Percentiles rank a stretch among this genome's conserved stretches.
These are phyloP conservation scores for Cyberlindnera euphorbiae DNA, from an alignment of 805 yeast species.

Conservation along the genomic window DNA sequence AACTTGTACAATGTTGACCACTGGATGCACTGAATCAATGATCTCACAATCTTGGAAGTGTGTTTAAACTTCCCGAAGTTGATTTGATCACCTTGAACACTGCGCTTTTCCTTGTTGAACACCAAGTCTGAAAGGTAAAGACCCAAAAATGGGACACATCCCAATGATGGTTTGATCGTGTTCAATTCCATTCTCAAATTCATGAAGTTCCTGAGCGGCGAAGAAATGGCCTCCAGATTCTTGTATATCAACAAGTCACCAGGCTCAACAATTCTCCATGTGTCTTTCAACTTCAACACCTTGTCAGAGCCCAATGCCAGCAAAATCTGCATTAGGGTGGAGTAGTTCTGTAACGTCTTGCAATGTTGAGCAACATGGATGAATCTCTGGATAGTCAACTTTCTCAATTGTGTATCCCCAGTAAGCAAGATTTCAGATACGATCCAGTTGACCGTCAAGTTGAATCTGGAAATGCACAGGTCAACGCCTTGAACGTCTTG, in stretches of 20 bases:
- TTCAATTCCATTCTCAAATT: conserved; percentile 60
- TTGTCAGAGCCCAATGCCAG: conserved; percentile 71
- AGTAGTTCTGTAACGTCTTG: conserved; percentile 66
- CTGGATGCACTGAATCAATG: conserved; percentile 74
- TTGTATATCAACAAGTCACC: conserved; percentile 68
- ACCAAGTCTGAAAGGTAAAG: conserved; percentile 79
- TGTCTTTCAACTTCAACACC: conserved; percentile 52
- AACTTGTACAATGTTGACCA: conserved; percentile 72
- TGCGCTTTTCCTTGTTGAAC: conserved; percentile 46
- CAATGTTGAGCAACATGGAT: conserved; percentile 83
- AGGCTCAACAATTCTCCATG: conserved; percentile 72
- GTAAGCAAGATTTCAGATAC: conserved; percentile 82
- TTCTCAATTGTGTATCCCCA: conserved; percentile 50
- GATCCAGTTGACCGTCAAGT: conserved; percentile 87
- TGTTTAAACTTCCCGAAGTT: conserved; percentile 77
- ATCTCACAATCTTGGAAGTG: conserved; percentile 71
- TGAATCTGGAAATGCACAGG: conserved; percentile 78
- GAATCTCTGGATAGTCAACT: conserved; percentile 72
- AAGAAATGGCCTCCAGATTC: conserved; percentile 62
- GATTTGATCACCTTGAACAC: conserved; percentile 34
- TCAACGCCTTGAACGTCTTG: conserved; percentile 66
- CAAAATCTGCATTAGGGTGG: conserved; percentile 83
- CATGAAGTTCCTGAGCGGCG: conserved; percentile 70
- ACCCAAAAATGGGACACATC: conserved; percentile 89
- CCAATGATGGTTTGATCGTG: conserved; percentile 56